Evolutionary conservation across 352 stramenopile species (phyloP), one percentile per base, ranked within the genome.

Genomic region (Pythium apleroticum): DNA sequence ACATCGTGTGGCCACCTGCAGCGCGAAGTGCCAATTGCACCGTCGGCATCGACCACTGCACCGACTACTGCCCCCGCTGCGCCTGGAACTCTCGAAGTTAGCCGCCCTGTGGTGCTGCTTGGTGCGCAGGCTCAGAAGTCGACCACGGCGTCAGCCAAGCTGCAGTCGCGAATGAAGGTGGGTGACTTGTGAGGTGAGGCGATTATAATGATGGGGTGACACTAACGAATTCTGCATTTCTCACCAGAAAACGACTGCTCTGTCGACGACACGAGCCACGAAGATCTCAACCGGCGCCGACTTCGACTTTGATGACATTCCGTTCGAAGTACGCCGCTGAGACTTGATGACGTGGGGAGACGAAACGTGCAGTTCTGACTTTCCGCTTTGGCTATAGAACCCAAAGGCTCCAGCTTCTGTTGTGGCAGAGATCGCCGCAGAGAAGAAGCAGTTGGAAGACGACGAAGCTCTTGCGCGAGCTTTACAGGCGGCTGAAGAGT

Each of bases 301-400:
- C 65, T 96, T 96, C 73, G 88, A 96, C 63, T 96, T 96, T 65
- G 88, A 96, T 58, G 86, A 92, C 54, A 94, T 96, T 45, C 84
- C 84, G 11, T 95, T 95, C 50, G 81, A 91, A 73, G 88, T 96
- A 57, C 46, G 52, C 39, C 37, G 19, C 30, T 17, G n/a, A 19
- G 15, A 22, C 25, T 30, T 30, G 1, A 49, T 17, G 17, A 27
- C 35, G 4, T 24, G 25, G 5, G 2, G 4, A 33, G 11, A 24
- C 17, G 1, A 20, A 25, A 25, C 30, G 24, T 37, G 25, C n/a
- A n/a, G n/a, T n/a, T n/a, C 19, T 59, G 30, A 52, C n/a, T 24
- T 43, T 3, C 9, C 27, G 25, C 3, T 30, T 0, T 19, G 25
- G 22, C 25, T 20, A 14, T 57, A 95, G 86, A 95, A 95, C 52